Evolutionary conservation across 164 flowering plant genomes (phyloP).

Genomic region (Macadamia tetraphylla): DNA sequence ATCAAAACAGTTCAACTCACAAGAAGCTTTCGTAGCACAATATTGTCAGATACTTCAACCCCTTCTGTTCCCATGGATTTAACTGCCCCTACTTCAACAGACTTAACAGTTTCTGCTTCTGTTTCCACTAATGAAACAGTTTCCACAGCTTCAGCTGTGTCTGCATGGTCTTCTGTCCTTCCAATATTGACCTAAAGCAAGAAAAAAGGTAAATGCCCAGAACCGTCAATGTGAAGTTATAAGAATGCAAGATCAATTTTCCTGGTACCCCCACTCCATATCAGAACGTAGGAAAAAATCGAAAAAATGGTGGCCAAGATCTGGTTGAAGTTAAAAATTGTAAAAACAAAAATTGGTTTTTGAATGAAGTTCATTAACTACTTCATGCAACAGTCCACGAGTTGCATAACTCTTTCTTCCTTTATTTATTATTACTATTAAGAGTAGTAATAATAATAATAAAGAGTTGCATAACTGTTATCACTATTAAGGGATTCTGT

Average conservation of each 20-base stretch:
- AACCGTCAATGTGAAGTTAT: background rate
- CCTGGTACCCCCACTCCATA: background rate
- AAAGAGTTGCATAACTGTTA: too few relatives aligned
- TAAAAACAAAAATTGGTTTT: too few relatives aligned
- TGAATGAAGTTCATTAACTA: background rate
- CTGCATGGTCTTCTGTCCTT: constrained; percentile 17
- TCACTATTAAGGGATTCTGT: too few relatives aligned
- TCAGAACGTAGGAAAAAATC: too few relatives aligned
- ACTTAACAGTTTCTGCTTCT: constrained; percentile 1
- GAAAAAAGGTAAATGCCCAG: background rate
- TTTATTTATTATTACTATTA: too few relatives aligned
- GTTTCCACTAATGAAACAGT: constrained; percentile 11
- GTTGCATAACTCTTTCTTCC: background rate
- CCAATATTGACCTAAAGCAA: constrained; percentile 18
- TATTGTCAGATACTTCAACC: constrained; percentile 34
- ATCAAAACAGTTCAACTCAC: constrained; percentile 33
- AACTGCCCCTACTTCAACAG: constrained; percentile 4
- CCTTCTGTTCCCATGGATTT: constrained; percentile 18
- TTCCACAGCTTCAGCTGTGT: constrained; percentile 3
- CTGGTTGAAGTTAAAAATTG: too few relatives aligned
- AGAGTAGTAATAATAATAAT: too few relatives aligned
- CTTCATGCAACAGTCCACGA: background rate
- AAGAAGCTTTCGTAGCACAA: constrained; percentile 49
- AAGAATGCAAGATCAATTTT: constrained; percentile 1
- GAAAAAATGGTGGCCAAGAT: too few relatives aligned